Evolutionary conservation across 148 eudicot species (phyloP).

Genomic region (Cornus suecica): DNA sequence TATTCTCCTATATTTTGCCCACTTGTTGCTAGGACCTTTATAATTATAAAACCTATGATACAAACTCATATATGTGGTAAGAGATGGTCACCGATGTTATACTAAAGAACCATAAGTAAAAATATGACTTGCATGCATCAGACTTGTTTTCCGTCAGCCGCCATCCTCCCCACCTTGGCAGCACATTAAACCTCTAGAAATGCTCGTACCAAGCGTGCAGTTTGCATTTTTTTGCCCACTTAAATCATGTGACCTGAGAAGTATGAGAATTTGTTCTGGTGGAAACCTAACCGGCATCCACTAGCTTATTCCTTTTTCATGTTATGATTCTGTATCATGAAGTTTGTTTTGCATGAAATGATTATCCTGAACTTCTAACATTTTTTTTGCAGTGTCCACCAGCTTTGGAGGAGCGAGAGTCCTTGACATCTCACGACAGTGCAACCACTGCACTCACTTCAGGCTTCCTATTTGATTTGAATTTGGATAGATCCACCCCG

Average conservation of each 20-base stretch:
- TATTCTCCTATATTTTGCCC: background rate
- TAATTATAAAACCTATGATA: background rate
- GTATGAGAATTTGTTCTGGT: background rate
- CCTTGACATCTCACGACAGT: constrained; percentile 54
- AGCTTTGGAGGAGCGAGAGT: constrained; percentile 62
- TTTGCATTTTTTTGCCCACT: background rate
- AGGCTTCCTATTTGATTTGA: constrained; percentile 57
- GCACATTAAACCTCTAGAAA: background rate
- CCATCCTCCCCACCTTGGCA: background rate
- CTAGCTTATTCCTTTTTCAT: constrained; percentile 4
- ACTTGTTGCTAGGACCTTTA: background rate
- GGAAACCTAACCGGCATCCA: background rate
- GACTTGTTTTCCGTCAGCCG: background rate
- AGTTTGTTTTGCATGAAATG: background rate
- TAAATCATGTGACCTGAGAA: background rate
- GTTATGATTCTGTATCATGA: background rate
- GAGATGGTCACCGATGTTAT: background rate
- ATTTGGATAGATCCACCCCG: constrained; percentile 74
- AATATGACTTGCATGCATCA: background rate
- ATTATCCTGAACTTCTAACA: background rate
- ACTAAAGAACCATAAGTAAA: too few relatives aligned
- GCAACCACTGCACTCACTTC: constrained; percentile 49
- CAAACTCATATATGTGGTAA: background rate
- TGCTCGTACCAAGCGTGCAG: background rate
- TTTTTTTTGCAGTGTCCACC: constrained; percentile 68